These are phyloP conservation scores for Ambrosiella xylebori DNA, from an alignment of 2,329 filamentous ascomycete species.

Conservation along the genomic window DNA sequence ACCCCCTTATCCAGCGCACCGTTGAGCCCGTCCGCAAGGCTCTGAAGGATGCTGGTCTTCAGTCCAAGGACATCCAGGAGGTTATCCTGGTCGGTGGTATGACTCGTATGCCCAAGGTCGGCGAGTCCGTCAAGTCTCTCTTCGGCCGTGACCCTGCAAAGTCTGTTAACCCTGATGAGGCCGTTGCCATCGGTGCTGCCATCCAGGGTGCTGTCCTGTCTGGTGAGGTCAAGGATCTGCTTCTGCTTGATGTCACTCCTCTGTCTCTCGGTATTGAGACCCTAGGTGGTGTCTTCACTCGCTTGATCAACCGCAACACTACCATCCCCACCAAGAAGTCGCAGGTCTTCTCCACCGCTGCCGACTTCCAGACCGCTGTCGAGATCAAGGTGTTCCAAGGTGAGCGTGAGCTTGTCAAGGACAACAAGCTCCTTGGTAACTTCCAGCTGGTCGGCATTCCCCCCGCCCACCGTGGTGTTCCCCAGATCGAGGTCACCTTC, in stretches of 20 bases:
- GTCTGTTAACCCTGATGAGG: conserved; percentile 97
- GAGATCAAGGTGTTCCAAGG: conserved; percentile 99
- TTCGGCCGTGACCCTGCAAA: conserved; percentile 94
- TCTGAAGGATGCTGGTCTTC: conserved; percentile 81
- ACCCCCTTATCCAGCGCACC: conserved; percentile 71
- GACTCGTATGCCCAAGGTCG: conserved; percentile 98
- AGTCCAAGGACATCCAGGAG: conserved; percentile 89
- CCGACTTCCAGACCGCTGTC: conserved; percentile 95
- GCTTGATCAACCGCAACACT: conserved; percentile 97
- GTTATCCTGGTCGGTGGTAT: conserved; percentile 97
- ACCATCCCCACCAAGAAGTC: conserved; percentile 99
- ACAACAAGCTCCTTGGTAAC: conserved; percentile 98
- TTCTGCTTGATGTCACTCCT: conserved; percentile 89
- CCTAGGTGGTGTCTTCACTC: conserved; percentile 91
- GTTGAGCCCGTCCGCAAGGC: conserved; percentile 92
- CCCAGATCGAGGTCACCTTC: conserved; percentile 94
- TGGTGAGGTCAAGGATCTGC: conserved; percentile 89
- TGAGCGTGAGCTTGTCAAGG: conserved; percentile 95
- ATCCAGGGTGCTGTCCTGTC: conserved; percentile 94
- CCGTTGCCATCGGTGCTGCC: conserved; percentile 90
- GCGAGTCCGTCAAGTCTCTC: conserved; percentile 87
- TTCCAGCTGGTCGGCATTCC: conserved; percentile 98
- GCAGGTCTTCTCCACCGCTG: conserved; percentile 91
- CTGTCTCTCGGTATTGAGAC: conserved; percentile 97
- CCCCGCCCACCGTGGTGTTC: conserved; percentile 87